Evolutionary conservation across 192 early-diverging fungal species (phyloP).

Genomic region (Backusella parvicylindrica): DNA sequence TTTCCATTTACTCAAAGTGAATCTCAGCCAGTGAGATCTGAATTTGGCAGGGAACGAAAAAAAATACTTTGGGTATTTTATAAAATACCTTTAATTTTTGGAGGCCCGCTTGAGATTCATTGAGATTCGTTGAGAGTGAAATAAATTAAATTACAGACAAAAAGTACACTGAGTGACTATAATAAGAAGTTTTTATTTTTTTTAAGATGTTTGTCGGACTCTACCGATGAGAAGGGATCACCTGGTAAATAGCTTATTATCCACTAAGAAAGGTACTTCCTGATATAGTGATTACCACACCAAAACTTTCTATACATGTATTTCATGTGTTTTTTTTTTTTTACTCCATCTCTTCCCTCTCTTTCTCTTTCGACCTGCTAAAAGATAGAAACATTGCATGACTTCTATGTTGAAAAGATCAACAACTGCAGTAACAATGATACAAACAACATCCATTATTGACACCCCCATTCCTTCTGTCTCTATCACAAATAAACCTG

Average conservation of each 20-base stretch:
- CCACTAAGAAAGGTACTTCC: neutral
- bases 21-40: too few species aligned
- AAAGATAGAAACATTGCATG: neutral
- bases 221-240: neutral
- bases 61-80: too few species aligned
- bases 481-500: slow-evolving; percentile 34
- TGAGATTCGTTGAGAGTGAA: too few species aligned
- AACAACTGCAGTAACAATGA: slow-evolving; percentile 15
- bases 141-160: neutral
- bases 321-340: slow-evolving; percentile 4
- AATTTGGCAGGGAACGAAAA: too few species aligned
- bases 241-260: neutral
- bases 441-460: slow-evolving; percentile 15
- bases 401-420: slow-evolving; percentile 33
- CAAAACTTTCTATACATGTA: neutral
- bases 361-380: neutral
- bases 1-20: too few species aligned
- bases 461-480: slow-evolving; percentile 30
- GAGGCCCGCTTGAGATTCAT: too few species aligned
- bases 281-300: neutral
- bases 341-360: slow-evolving; percentile 8
- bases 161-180: neutral
- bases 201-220: neutral
- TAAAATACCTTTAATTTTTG: too few species aligned
- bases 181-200: neutral